Conservation (phyloP, 2,329 filamentous ascomycete species). For the Huntiella abstrusa region DNA sequence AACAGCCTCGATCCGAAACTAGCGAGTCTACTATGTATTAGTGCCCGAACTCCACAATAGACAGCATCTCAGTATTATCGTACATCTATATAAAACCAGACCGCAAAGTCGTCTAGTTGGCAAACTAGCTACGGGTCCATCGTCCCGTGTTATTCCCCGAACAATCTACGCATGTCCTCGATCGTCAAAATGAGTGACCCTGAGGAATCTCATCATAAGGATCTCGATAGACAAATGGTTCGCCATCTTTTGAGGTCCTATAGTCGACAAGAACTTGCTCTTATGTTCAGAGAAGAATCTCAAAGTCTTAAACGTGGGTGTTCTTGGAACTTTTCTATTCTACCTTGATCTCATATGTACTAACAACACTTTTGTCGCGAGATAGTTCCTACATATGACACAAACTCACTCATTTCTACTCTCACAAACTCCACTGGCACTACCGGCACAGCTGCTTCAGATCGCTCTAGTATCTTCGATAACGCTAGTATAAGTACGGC, state of each 20-base stretch:
- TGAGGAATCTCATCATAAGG: slow-evolving; percentile 1
- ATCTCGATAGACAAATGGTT: slow-evolving; percentile 14
- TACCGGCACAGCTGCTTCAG: slow-evolving; percentile 17
- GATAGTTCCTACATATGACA: slow-evolving; percentile 11
- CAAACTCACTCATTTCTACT: slow-evolving; percentile 19
- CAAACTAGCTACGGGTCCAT: too few species aligned
- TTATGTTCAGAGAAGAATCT: slow-evolving; percentile 13
- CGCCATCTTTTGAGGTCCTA: slow-evolving; percentile 14
- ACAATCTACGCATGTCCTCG: too few species aligned
- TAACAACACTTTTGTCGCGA: slow-evolving; percentile 19
- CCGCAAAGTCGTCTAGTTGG: too few species aligned
- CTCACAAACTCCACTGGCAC: slow-evolving; percentile 16
- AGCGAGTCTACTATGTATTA: too few species aligned
- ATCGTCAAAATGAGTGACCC: too few species aligned
- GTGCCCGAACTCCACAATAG: too few species aligned
- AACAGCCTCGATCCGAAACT: too few species aligned
- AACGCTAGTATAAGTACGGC: slow-evolving; percentile 20
- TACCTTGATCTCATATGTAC: slow-evolving; percentile 6
- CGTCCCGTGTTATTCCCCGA: too few species aligned
- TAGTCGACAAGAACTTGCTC: slow-evolving; percentile 12
- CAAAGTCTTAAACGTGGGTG: slow-evolving; percentile 4
- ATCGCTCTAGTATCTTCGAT: slow-evolving; percentile 21
- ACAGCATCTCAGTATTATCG: too few species aligned
- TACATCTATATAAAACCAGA: too few species aligned
- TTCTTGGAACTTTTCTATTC: not conserved